Conservation (phyloP, 176 grass and related monocot species). For the Musa acuminata region DNA sequence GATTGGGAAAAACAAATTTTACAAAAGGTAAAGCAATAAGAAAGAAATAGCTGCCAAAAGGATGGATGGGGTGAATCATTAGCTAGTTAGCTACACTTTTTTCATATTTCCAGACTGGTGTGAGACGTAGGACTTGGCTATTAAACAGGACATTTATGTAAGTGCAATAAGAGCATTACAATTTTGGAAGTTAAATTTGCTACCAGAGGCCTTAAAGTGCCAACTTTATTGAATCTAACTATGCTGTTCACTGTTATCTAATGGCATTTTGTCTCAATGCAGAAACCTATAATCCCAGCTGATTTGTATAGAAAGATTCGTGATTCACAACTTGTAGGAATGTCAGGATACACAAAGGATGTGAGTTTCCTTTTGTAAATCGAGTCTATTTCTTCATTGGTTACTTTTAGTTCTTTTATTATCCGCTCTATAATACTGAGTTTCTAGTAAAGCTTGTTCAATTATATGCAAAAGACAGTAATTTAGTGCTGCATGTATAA, state of each 20-base stretch:
- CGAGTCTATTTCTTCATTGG: neutral
- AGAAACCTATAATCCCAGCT: constrained; percentile 83
- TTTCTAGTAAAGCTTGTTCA: neutral
- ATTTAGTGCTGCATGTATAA: neutral
- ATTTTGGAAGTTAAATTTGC: constrained; percentile 2
- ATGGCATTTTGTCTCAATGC: constrained; percentile 23
- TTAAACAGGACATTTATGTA: neutral
- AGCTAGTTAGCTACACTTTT: neutral
- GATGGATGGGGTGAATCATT: neutral
- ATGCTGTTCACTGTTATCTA: constrained; percentile 11
- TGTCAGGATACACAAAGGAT: constrained; percentile 86
- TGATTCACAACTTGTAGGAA: constrained; percentile 73
- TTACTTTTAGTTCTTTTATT: neutral
- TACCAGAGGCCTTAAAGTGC: neutral
- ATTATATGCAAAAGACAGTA: neutral
- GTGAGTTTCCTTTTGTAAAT: constrained; percentile 20
- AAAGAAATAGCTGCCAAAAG: neutral
- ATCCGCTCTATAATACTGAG: neutral
- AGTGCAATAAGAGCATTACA: neutral
- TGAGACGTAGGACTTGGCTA: too few species aligned
- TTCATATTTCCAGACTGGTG: neutral
- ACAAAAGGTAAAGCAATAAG: neutral
- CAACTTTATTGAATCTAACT: neutral
- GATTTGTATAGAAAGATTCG: constrained; percentile 77
- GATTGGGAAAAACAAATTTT: neutral